Evolutionary conservation across 495 filamentous ascomycete species (phyloP), one percentile per base, ranked within the genome.

Genomic region (Darksidea phi): DNA sequence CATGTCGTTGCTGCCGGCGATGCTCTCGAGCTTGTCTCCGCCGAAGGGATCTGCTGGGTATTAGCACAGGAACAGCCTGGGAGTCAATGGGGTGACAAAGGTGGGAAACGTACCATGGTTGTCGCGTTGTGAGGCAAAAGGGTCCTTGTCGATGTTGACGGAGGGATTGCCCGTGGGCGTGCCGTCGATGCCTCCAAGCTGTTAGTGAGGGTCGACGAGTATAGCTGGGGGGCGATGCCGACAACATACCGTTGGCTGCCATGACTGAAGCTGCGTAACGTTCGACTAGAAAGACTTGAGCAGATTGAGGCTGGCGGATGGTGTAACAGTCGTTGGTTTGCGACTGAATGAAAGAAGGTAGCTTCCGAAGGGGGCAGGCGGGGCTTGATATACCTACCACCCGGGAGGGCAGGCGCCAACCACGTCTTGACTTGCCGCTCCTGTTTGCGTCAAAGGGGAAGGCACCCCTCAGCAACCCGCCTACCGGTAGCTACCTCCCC

Each of bases 1-100:
- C 67, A 70, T 70, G 42, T 71, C 58, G 45, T 69, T 63, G 42
- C 7, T 18, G 43, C 67, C 67, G 12, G 63, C 47, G 24, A 70
- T 15, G 47, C 70, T 59, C 28, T 18, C 54, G 32, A 72, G 55
- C 11, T 58, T 61, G 53, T 72, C 68, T 32, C 48, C 38, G n/a
- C 37, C 65, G 57, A 69, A 71, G 20, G 71, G 67, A 38, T 72
- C 56, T 58, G 62, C 61, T 48, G 34, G 25, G 36, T 42, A 10
- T 32, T 32, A 32, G 28, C 4, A 10, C 28, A 4, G 4, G 28
- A 32, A 10, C 4, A 3, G 15, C 1, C n/a, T 48, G 34, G 64
- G 59, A 13, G 24, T 13, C 17, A 5, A 46, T 2, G 24, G 51
- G 51, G 37, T 24, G 59, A 28, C 45, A 21, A 32, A 20, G 61